Percentiles rank a stretch among this genome's conserved stretches.
phyloP scores from a whole-genome alignment of 805 yeast genomes.

The Suhomyces faveliae region DNA sequence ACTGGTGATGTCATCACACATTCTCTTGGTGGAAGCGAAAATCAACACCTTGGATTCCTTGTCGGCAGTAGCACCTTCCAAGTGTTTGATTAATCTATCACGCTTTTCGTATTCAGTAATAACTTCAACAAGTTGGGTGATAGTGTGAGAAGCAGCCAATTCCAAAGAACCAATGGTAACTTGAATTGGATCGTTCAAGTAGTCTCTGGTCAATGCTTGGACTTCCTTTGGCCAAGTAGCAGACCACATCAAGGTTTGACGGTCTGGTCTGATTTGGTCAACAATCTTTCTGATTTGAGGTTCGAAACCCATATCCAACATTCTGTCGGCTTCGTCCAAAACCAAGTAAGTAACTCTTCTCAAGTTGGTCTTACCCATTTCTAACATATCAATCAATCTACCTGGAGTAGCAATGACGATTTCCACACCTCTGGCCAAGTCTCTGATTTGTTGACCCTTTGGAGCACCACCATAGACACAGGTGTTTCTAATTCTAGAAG shows the following conservation, averaged over 20 bases:
- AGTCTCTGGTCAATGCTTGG: constrained; percentile 88
- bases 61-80: constrained; percentile 74
- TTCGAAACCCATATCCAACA: constrained; percentile 99
- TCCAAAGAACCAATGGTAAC: constrained; percentile 96
- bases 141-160: constrained; percentile 93
- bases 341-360: constrained; percentile 96
- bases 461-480: constrained; percentile 99
- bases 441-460: constrained; percentile 96
- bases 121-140: constrained; percentile 91
- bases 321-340: constrained; percentile 98
- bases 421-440: constrained; percentile 91
- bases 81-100: constrained; percentile 80
- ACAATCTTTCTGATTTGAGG: constrained; percentile 99
- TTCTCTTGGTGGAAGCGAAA: constrained; percentile 96
- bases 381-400: constrained; percentile 96
- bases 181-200: constrained; percentile 89
- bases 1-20: constrained; percentile 92
- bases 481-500: constrained; percentile 92
- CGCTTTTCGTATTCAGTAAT: constrained; percentile 90
- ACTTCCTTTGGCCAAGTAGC: constrained; percentile 99
- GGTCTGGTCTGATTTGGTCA: constrained; percentile 97
- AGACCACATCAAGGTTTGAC: constrained; percentile 99
- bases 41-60: constrained; percentile 75
- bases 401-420: constrained; percentile 98
- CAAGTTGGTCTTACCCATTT: constrained; percentile 89